Conservation (phyloP, 495 filamentous ascomycete genomes). For the Lasiosphaeris hirsuta region DNA sequence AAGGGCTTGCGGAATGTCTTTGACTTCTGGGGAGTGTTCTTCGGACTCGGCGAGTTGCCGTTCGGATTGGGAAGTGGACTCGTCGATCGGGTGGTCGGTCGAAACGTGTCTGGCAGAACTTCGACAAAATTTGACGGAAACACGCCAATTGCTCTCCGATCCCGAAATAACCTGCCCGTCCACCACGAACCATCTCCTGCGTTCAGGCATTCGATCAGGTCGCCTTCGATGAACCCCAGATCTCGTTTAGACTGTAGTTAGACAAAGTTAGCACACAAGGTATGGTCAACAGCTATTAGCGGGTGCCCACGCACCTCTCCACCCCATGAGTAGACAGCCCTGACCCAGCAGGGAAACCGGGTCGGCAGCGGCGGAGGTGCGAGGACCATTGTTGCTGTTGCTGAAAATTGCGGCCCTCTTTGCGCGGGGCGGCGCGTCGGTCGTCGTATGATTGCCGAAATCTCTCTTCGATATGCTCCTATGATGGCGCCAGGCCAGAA, state of each 20-base stretch:
- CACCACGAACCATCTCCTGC: slow-evolving; percentile 98
- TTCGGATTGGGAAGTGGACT: slow-evolving; percentile 59
- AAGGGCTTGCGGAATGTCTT: slow-evolving; percentile 70
- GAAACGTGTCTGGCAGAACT: slow-evolving; percentile 78
- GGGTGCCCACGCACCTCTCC: slow-evolving; percentile 63
- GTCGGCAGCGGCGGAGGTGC: slow-evolving; percentile 67
- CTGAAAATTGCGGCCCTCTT: slow-evolving; percentile 5
- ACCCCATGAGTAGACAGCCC: slow-evolving; percentile 94
- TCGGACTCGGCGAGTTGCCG: slow-evolving; percentile 48
- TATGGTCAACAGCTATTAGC: slow-evolving; percentile 1
- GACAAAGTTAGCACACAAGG: slow-evolving; percentile 14
- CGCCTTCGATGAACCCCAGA: slow-evolving; percentile 93
- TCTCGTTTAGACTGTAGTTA: slow-evolving; percentile 71
- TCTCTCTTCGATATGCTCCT: not conserved
- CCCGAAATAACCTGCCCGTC: slow-evolving; percentile 85
- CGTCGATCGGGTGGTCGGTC: slow-evolving; percentile 70
- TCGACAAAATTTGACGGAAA: slow-evolving; percentile 98
- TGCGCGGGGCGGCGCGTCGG: slow-evolving; percentile 8
- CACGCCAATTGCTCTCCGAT: slow-evolving; percentile 80
- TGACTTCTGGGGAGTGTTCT: slow-evolving; percentile 52
- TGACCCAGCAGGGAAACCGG: slow-evolving; percentile 93
- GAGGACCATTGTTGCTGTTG: slow-evolving; percentile 40
- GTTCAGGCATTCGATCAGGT: slow-evolving; percentile 96
- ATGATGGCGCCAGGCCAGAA: not conserved
- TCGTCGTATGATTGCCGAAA: not conserved